phyloP scores from a whole-genome alignment of 2,329 filamentous ascomycete genomes.

The Colletotrichum coccodes region DNA sequence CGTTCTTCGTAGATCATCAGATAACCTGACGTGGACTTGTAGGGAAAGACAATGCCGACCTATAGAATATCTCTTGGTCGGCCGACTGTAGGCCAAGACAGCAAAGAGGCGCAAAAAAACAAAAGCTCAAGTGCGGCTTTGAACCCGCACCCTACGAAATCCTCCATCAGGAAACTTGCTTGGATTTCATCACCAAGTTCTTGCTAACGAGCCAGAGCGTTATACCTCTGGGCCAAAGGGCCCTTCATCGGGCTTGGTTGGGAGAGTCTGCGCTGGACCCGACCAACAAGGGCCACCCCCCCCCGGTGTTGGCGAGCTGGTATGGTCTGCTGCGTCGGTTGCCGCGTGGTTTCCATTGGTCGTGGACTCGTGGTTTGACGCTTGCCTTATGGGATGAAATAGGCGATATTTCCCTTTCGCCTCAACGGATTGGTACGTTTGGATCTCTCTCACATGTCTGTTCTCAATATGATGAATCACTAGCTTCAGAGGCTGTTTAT shows the following conservation, averaged over 20 bases:
- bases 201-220: not conserved
- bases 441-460: too few species aligned
- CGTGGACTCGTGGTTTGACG: not conserved
- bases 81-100: too few species aligned
- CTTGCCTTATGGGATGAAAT: not conserved
- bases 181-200: conserved; percentile 1
- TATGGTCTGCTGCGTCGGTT: not conserved
- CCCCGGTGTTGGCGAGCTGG: not conserved
- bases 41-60: not conserved
- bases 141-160: not conserved
- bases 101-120: not conserved
- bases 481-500: conserved; percentile 60
- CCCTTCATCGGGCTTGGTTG: conserved; percentile 4
- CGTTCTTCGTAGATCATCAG: not conserved
- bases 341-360: not conserved
- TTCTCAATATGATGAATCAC: conserved; percentile 48
- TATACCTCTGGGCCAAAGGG: not conserved
- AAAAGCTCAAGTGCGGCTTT: not conserved
- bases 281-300: not conserved
- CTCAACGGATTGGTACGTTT: not conserved
- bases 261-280: not conserved
- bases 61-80: not conserved
- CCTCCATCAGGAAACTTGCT: not conserved
- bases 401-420: not conserved
- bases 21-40: not conserved